phyloP scores from a whole-genome alignment of 1,284 basidiomycete species.

The Cryptococcus jaspeensis region DNA sequence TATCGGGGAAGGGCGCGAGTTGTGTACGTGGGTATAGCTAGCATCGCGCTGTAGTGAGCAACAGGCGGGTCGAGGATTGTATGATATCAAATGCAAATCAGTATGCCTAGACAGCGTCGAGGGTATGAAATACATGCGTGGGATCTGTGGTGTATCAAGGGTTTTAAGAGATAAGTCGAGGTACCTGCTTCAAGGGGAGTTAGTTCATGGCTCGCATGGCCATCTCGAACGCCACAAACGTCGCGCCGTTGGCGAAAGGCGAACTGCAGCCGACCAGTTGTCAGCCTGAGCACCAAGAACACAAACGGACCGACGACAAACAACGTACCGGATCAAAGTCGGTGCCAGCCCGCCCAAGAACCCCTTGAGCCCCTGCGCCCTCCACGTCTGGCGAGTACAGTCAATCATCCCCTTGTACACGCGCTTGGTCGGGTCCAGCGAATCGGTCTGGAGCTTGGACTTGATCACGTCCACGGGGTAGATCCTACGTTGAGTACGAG shows the following conservation, averaged over 20 bases:
- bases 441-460: conserved; percentile 91
- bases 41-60: too few species aligned
- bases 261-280: conserved; percentile 26
- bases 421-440: conserved; percentile 68
- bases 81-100: too few species aligned
- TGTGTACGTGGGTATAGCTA: too few species aligned
- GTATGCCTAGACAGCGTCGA: too few species aligned
- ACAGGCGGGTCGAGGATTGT: too few species aligned
- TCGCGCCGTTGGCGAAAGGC: conserved; percentile 76
- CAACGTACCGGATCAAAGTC: conserved; percentile 79
- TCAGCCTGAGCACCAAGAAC: neutral
- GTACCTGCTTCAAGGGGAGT: neutral
- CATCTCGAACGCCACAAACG: conserved; percentile 89
- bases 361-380: conserved; percentile 74
- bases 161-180: too few species aligned
- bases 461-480: conserved; percentile 96
- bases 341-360: conserved; percentile 88
- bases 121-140: too few species aligned
- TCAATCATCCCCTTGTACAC: conserved; percentile 79
- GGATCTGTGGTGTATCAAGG: too few species aligned
- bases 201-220: conserved; percentile 57
- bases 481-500: conserved; percentile 59
- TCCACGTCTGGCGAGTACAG: conserved; percentile 77
- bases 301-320: neutral
- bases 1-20: too few species aligned